Evolutionary conservation across 148 eudicot species (phyloP), one percentile per base, ranked within the genome.

Genomic region (Silene uniflora): DNA sequence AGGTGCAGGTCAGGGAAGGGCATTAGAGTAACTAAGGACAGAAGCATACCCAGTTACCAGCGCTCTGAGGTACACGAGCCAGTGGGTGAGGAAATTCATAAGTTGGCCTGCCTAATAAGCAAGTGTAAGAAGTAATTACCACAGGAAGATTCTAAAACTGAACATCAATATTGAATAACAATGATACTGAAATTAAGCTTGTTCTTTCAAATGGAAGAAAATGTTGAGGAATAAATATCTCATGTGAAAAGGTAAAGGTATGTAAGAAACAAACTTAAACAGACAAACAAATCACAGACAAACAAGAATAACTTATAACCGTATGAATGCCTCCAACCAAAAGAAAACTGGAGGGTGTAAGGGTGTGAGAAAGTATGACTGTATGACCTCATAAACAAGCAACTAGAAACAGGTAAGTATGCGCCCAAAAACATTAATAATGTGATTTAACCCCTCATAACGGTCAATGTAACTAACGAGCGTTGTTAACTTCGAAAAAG

Each of bases 81-180:
- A 91, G 67, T 67, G 98, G 98, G 69, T 92, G 97, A 76, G 98
- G 91, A 76, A 94, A 94, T 77, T 89, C 98, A 82, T 80, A 88
- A 10, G 97, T 94, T 59, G 98, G 98, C 93, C 97, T 94, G 98
- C 87, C 89, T 80, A 87, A 72, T 3, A 76, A 81, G 58, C 63
- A 76, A 76, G 69, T 72, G 83, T 81, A 67, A 76, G 83, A 65
- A 66, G 64, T 67, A 46, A 72, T 29, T 76, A 76, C 67, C 44
- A 76, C 62, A 80, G 21, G 55, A 35, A 71, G 55, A 62, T 22
- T 24, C 16, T 17, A 23, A 24, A 64, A 35, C n/a, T 12, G 60
- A 9, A 62, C 56, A 47, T 67, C 27, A 47, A 73, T 19, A 49
- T 19, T 72, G 27, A 52, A 25, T 58, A 55, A 9, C 54, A 21